A percentile compares a stretch with the other conserved stretches of the same genome.
Conservation (phyloP, 805 yeast genomes). For the Yarrowia yakushimensis region DNA sequence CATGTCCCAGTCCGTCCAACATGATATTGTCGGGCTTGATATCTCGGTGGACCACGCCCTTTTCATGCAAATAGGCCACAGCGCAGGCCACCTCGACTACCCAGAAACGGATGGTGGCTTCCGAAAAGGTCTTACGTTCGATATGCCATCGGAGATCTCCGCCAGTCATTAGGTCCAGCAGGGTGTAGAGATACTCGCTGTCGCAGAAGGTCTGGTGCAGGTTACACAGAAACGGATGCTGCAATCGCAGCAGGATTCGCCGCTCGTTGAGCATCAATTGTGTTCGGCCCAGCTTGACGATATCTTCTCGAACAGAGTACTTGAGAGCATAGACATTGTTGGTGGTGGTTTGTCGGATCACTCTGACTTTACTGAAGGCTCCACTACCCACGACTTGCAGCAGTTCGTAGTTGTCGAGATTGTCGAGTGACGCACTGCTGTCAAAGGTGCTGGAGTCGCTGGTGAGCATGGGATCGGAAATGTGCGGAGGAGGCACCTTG, state of each 20-base stretch:
- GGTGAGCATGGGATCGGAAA: not conserved
- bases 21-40: conserved; percentile 66
- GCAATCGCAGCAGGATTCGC: conserved; percentile 75
- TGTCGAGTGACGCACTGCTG: not conserved
- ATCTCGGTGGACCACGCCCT: conserved; percentile 66
- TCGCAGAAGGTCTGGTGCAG: conserved; percentile 94
- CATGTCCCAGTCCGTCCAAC: conserved; percentile 64
- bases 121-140: conserved; percentile 62
- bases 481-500: not conserved
- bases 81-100: conserved; percentile 89
- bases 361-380: conserved; percentile 79
- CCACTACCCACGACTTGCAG: conserved; percentile 77
- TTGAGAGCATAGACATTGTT: conserved; percentile 67
- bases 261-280: conserved; percentile 96
- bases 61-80: conserved; percentile 53
- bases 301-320: conserved; percentile 85
- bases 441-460: not conserved
- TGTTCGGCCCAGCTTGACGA: conserved; percentile 87
- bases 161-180: conserved; percentile 87
- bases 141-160: conserved; percentile 85
- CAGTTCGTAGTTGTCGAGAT: conserved; percentile 30
- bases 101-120: conserved; percentile 71
- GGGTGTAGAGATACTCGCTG: conserved; percentile 79
- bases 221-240: conserved; percentile 92
- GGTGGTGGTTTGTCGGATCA: conserved; percentile 31